A percentile compares a stretch with the other conserved stretches of the same genome.
Conservation (phyloP, 73 alveolate genomes). For the Stentor roeselii region DNA sequence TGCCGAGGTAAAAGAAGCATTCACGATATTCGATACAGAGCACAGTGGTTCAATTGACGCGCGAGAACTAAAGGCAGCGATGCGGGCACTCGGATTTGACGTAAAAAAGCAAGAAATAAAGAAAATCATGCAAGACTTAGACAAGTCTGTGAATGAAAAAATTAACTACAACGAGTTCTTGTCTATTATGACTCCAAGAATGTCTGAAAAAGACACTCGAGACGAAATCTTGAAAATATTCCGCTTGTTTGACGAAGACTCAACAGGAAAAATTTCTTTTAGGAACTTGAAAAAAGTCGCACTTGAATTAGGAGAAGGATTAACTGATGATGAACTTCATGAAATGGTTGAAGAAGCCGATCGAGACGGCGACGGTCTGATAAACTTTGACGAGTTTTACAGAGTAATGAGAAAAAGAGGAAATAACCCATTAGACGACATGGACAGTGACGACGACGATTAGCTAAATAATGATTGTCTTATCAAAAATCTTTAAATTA, state of each 20-base stretch:
- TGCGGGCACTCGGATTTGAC: constrained; percentile 81
- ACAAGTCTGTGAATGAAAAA: constrained; percentile 62
- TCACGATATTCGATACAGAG: constrained; percentile 73
- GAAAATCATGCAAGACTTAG: constrained; percentile 58
- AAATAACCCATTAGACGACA: constrained; percentile 83
- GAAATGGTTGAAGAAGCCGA: constrained; percentile 94
- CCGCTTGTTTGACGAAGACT: constrained; percentile 86
- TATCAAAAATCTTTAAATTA: too few species aligned
- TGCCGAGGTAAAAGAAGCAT: constrained; percentile 78
- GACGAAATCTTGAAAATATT: constrained; percentile 85
- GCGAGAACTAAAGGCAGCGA: constrained; percentile 82
- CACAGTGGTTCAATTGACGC: constrained; percentile 80
- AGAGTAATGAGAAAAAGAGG: constrained; percentile 78
- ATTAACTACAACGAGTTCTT: constrained; percentile 79
- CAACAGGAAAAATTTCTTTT: constrained; percentile 84
- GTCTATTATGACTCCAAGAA: constrained; percentile 72
- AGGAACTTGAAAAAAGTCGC: constrained; percentile 86
- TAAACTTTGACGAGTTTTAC: constrained; percentile 78
- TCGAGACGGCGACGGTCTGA: constrained; percentile 91
- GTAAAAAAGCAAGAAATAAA: constrained; percentile 71
- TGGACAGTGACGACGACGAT: constrained; percentile 79
- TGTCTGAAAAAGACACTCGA: constrained; percentile 84
- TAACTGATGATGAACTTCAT: constrained; percentile 87
- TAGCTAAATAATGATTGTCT: too few species aligned
- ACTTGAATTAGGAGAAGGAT: constrained; percentile 83